Base-by-base conservation (phyloP, 768 basidiomycete genomes). In the Mycena chlorophos region DNA sequence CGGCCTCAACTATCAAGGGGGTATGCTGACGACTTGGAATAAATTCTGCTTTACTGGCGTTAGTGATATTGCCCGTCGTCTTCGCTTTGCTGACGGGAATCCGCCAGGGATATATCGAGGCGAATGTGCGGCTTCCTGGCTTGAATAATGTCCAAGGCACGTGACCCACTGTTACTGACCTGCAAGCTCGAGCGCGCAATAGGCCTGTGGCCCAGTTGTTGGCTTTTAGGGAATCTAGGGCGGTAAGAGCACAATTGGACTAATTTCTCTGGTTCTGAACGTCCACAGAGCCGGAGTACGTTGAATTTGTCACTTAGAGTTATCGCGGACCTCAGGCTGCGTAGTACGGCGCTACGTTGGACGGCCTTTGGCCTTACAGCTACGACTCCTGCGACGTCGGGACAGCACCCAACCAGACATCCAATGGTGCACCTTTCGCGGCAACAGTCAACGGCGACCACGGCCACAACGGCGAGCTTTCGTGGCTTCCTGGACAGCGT, bases 401-500 rank as follows among this genome's bases (percentile, higher is more conserved):
- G 19, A 94, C 94, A 1, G 76, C 82, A n/a, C 69, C 79, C 10
- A 98, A 97, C 69, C 94, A 97, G 70, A 87, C 91, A 1, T 45
- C 82, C 45, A 79, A 87, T 56, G 87, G 86, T 2, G 65, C 65
- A 47, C 94, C 94, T 3, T 54, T 61, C 12, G 79, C 85, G 2
- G 86, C 90, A 6, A 71, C 78, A 4, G 71, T 71, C 17, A 76
- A 78, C 47, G 91, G 91, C 17, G 88, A 89, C 63, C 65, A 74
- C 2, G 63, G 64, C 17, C 73, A 81, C 49, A 74, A 75, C 51
- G 78, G 75, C 42, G 77, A 75, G 8, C 73, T 97, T n/a, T 92
- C 90, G 0, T 96, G 79, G 67, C 86, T 96, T 38, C 89, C 86
- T 0, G 95, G 95, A 14, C 94, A 96, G 67, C 81, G 84, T 50